These are phyloP conservation scores for Hirsutella minnesotensis DNA, from an alignment of 2,329 filamentous ascomycete genomes.

Conservation along the genomic window DNA sequence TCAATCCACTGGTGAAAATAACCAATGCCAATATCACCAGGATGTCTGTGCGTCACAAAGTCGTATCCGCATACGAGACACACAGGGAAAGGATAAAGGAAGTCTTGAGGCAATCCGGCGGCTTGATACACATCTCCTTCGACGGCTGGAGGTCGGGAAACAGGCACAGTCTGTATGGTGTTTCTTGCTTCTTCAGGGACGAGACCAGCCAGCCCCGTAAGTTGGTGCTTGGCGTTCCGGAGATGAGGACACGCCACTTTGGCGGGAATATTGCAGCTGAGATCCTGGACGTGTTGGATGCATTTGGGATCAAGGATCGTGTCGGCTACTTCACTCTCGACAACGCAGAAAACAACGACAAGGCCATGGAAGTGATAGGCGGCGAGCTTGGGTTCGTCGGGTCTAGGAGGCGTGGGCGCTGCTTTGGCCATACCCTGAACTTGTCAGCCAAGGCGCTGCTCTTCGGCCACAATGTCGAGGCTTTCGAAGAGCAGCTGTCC, in stretches of 20 bases:
- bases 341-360: background rate
- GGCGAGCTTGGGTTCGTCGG: background rate
- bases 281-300: constrained; percentile 3
- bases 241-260: constrained; percentile 3
- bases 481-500: background rate
- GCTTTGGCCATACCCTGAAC: background rate
- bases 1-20: background rate
- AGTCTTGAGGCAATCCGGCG: background rate
- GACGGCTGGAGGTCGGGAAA: constrained; percentile 6
- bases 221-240: constrained; percentile 7
- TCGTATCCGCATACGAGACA: background rate
- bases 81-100: background rate
- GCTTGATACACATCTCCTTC: constrained; percentile 7
- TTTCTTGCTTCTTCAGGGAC: constrained; percentile 7
- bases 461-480: background rate
- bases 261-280: constrained; percentile 5
- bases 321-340: background rate
- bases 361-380: background rate
- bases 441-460: background rate
- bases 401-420: background rate
- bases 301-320: constrained; percentile 1
- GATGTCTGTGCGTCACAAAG: background rate
- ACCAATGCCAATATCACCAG: background rate
- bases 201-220: constrained; percentile 3
- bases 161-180: constrained; percentile 7